Percentiles rank a stretch among this genome's conserved stretches.
Conservation (phyloP, 768 basidiomycete species). For the Termitomyces sp. region DNA sequence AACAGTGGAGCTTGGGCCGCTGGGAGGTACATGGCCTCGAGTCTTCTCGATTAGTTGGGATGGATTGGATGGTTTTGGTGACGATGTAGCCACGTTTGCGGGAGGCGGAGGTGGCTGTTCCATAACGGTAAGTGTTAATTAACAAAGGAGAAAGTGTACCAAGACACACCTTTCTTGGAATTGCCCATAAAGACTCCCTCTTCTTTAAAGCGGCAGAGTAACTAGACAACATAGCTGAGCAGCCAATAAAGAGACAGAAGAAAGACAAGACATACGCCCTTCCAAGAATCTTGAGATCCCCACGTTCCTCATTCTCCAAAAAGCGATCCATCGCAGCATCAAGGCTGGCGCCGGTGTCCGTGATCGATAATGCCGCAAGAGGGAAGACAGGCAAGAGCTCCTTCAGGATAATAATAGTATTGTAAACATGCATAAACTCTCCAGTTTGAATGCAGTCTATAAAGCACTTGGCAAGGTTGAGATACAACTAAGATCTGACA, state of each 20-base stretch:
- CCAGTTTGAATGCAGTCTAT: constrained; percentile 77
- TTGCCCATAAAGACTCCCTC: constrained; percentile 56
- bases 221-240: constrained; percentile 28
- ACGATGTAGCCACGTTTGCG: constrained; percentile 14
- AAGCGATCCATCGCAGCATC: constrained; percentile 62
- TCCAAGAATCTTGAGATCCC: constrained; percentile 80
- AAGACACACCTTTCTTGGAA: constrained; percentile 29
- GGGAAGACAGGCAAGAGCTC: constrained; percentile 92
- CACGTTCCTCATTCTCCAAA: constrained; percentile 72
- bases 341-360: constrained; percentile 51
- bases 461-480: constrained; percentile 52
- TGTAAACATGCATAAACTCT: constrained; percentile 98
- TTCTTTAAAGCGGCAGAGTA: constrained; percentile 77
- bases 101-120: constrained; percentile 2
- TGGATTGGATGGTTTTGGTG: constrained; percentile 26
- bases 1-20: constrained; percentile 34
- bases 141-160: neutral
- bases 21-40: constrained; percentile 31
- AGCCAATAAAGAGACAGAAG: neutral
- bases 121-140: neutral
- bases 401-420: constrained; percentile 90
- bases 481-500: neutral
- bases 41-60: constrained; percentile 27
- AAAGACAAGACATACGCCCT: constrained; percentile 51
- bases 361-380: constrained; percentile 45